A percentile compares a stretch with the other conserved stretches of the same genome.
Conservation (phyloP, 768 basidiomycete species). For the Lactifluus rugatus region DNA sequence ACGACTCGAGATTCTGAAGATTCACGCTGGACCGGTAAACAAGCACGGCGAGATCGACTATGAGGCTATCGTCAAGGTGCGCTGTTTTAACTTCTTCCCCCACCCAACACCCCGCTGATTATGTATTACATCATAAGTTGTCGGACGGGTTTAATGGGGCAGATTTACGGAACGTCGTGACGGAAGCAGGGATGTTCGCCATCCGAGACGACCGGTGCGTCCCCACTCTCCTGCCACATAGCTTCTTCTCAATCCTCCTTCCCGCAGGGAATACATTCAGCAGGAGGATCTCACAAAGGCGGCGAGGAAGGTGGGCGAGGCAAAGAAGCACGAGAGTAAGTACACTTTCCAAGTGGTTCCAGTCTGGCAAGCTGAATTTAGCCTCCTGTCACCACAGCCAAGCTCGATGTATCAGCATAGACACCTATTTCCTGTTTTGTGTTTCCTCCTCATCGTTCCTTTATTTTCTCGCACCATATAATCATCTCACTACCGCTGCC, state of each 20-base stretch:
- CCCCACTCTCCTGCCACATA: background rate
- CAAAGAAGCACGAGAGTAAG: constrained; percentile 96
- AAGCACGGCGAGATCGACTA: constrained; percentile 95
- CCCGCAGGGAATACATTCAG: constrained; percentile 66
- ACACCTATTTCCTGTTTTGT: background rate
- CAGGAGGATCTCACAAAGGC: constrained; percentile 98
- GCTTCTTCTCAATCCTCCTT: background rate
- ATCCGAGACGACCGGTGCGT: constrained; percentile 86
- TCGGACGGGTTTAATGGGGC: constrained; percentile 95
- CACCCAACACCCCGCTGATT: background rate
- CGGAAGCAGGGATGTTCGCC: constrained; percentile 97
- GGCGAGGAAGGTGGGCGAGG: constrained; percentile 87
- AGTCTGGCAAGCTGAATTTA: background rate
- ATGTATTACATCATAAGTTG: constrained; percentile 35
- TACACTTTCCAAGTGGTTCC: constrained; percentile 8
- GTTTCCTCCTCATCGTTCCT: background rate
- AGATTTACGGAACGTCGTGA: constrained; percentile 89
- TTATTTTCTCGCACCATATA: background rate
- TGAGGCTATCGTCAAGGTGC: constrained; percentile 92
- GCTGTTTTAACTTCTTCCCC: background rate
- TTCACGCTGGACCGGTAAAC: constrained; percentile 89
- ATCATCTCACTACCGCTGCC: background rate
- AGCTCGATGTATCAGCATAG: constrained; percentile 16
- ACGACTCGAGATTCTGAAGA: constrained; percentile 93
- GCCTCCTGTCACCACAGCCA: constrained; percentile 1